Conservation (phyloP, 306 rosid genomes). For the Quercus mongolica region DNA sequence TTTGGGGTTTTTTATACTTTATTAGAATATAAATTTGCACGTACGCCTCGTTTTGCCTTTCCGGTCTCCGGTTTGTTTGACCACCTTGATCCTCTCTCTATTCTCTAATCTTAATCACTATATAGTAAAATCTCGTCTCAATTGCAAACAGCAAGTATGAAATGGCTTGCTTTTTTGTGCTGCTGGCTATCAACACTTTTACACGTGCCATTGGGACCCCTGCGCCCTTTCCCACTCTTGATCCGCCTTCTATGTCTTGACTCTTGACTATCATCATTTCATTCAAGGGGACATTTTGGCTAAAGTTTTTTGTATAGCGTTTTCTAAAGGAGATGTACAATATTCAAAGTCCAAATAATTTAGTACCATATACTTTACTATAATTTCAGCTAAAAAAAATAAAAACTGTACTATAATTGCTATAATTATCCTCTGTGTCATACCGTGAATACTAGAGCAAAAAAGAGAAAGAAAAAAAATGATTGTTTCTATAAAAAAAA, state of each 20-base stretch:
- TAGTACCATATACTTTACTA: too few relatives aligned
- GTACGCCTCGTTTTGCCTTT: conserved; percentile 9
- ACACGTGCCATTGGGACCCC: conserved; percentile 33
- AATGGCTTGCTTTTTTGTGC: conserved; percentile 9
- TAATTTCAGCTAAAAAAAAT: too few relatives aligned
- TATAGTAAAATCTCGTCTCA: too few relatives aligned
- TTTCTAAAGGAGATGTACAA: too few relatives aligned
- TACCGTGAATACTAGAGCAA: too few relatives aligned
- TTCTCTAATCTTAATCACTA: too few relatives aligned
- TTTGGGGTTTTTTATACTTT: not conserved
- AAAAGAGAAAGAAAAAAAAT: too few relatives aligned
- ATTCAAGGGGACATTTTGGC: not conserved
- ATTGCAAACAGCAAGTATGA: not conserved
- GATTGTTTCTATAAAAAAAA: too few relatives aligned
- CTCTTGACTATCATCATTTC: conserved; percentile 2
- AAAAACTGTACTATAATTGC: too few relatives aligned
- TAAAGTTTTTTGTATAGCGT: too few relatives aligned
- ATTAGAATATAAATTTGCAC: conserved; percentile 8
- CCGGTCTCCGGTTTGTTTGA: conserved; percentile 40
- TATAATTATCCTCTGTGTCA: too few relatives aligned
- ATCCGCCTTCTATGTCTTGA: not conserved
- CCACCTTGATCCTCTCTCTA: conserved; percentile 24
- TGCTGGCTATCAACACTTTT: not conserved
- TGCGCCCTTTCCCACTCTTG: conserved; percentile 15
- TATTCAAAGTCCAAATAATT: too few relatives aligned